Conservation (phyloP, 2,329 filamentous ascomycete genomes). For the Orbilia ellipsospora region DNA sequence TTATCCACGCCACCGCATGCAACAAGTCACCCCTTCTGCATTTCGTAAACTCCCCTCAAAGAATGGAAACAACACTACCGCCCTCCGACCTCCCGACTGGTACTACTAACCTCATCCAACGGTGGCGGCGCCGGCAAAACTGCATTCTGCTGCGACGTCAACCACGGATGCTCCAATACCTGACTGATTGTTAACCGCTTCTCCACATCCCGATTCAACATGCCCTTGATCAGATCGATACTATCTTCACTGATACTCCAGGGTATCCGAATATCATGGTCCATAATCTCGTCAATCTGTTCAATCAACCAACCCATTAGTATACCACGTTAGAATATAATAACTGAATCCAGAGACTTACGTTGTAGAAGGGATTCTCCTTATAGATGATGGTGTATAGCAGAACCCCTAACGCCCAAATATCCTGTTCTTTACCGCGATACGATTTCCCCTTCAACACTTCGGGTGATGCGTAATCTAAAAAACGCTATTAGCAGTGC, state of each 20-base stretch:
- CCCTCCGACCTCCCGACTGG: conserved; percentile 49
- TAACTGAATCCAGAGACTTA: conserved; percentile 25
- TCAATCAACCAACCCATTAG: conserved; percentile 3
- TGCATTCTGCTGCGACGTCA: conserved; percentile 58
- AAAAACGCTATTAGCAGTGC: background rate
- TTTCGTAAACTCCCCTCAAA: no score
- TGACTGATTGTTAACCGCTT: conserved; percentile 85
- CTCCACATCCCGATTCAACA: conserved; percentile 91
- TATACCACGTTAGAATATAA: background rate
- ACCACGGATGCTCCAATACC: conserved; percentile 92
- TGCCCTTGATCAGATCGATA: conserved; percentile 87
- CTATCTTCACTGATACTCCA: conserved; percentile 90
- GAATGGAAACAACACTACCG: conserved; percentile 21
- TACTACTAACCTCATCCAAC: conserved; percentile 27
- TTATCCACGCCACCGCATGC: background rate
- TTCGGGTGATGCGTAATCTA: conserved; percentile 98
- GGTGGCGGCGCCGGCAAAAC: conserved; percentile 38
- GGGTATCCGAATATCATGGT: conserved; percentile 90
- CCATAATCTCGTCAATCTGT: conserved; percentile 94
- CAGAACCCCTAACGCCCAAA: conserved; percentile 96
- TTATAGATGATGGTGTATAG: conserved; percentile 99
- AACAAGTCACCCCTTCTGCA: no score
- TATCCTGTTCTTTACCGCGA: conserved; percentile 94
- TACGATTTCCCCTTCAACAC: conserved; percentile 93
- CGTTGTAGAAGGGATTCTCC: conserved; percentile 96